Evolutionary conservation across 495 filamentous ascomycete genomes (phyloP).

Genomic region (Aspergillus carlsbadensis): DNA sequence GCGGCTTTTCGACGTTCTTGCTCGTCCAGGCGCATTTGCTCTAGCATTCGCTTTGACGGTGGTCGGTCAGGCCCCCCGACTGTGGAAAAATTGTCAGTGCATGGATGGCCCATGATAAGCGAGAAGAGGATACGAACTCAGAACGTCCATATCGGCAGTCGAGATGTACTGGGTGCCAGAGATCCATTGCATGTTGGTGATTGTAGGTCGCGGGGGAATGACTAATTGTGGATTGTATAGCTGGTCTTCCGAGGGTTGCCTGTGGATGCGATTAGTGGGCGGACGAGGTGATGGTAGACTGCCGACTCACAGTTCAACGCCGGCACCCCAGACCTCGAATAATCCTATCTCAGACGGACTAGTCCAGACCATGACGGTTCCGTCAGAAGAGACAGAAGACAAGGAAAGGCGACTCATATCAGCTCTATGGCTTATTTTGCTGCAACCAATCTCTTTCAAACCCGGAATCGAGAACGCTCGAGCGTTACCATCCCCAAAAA

Average conservation of each 20-base stretch:
- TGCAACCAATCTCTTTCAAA: conserved; percentile 78
- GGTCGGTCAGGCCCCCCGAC: conserved; percentile 86
- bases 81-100: conserved; percentile 24
- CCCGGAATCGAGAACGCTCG: conserved; percentile 82
- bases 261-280: conserved; percentile 33
- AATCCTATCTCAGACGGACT: conserved; percentile 81
- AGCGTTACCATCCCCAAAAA: conserved; percentile 77
- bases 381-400: conserved; percentile 67
- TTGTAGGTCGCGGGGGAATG: conserved; percentile 84
- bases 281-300: conserved; percentile 5
- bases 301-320: conserved; percentile 51
- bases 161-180: conserved; percentile 90
- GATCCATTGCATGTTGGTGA: conserved; percentile 94
- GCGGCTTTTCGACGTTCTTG: conserved; percentile 51
- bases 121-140: conserved; percentile 50
- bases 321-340: conserved; percentile 77
- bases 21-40: conserved; percentile 59
- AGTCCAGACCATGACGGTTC: conserved; percentile 84
- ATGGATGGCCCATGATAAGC: neutral
- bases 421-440: conserved; percentile 58
- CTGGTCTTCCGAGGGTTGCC: conserved; percentile 59
- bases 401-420: conserved; percentile 71
- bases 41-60: conserved; percentile 73
- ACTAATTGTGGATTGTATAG: conserved; percentile 72
- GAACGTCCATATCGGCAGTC: conserved; percentile 82